Base-by-base conservation (phyloP, 1,284 basidiomycete species). In the Schizophyllum amplum region DNA sequence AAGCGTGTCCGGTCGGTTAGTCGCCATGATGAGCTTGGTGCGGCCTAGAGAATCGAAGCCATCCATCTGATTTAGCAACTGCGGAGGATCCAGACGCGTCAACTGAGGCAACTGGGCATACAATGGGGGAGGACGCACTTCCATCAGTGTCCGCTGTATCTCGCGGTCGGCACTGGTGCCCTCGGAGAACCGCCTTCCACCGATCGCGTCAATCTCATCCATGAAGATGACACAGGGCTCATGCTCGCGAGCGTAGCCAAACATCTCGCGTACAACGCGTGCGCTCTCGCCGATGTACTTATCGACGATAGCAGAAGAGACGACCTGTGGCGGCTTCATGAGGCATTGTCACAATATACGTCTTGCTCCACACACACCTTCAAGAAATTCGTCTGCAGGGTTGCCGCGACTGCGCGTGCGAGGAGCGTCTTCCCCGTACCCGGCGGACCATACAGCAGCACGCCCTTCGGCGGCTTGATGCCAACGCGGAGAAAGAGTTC, bases 201-300 rank as follows among this genome's bases (percentile, higher is more conserved):
- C 95, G 63, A 98, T 97, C 26, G 94, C 94, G 70, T 98, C 95
- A 66, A 99, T 98, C 75, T 99, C 97, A 72, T 99, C 97, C 88
- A 99, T 98, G 76, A 99, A 99, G 69, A 99, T 99, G 66, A 99
- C 96, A 70, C 96, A 98, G 50, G 97, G 97, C 71, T 98, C 96
- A 69, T 99, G 94, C 69, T 98, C 96, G 64, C 81, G 83, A 7
- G 96, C 96, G 71, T 98, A 99, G 13, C 91, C 94, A 68, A 99
- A 99, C 96, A 99, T 98, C 71, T 99, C 95, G 62, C 92, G 83
- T 23, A 99, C 88, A 5, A 98, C 84, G 57, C 96, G 83, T 13
- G 96, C 96, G 59, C 90, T 93, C 76, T 99, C 97, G 65, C 97
- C 97, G 59, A 99, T 99, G 72, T 99, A 99, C 75, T 99, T 99